Percentiles rank a stretch among this genome's conserved stretches.
These are phyloP conservation scores for Mallotus nudiflorus DNA, from an alignment of 345 rosid species.

Conservation along the genomic window DNA sequence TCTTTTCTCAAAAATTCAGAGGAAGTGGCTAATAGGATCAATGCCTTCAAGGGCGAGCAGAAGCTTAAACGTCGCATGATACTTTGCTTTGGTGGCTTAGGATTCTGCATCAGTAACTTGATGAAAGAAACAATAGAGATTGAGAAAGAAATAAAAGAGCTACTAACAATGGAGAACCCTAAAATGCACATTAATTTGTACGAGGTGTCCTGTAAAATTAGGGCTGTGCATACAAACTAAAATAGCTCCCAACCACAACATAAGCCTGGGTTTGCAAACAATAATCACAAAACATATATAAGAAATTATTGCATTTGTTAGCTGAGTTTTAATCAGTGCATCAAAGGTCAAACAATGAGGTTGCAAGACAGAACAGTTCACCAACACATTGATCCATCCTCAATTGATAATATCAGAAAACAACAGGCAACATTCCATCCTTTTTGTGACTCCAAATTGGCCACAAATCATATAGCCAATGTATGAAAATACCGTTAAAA, in stretches of 20 bases:
- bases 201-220: conserved; percentile 63
- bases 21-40: conserved; percentile 42
- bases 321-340: neutral
- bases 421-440: neutral
- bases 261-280: neutral
- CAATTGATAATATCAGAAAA: neutral
- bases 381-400: too few species aligned
- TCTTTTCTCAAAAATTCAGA: conserved; percentile 52
- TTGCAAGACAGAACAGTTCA: too few species aligned
- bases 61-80: conserved; percentile 46
- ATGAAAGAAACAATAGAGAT: conserved; percentile 51
- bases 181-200: conserved; percentile 47
- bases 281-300: neutral
- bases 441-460: too few species aligned
- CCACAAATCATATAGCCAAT: too few species aligned
- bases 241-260: conserved; percentile 10
- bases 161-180: conserved; percentile 79
- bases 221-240: conserved; percentile 37
- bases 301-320: neutral
- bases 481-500: too few species aligned
- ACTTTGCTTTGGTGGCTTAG: conserved; percentile 60
- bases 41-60: conserved; percentile 23
- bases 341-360: too few species aligned
- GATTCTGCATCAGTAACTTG: conserved; percentile 61
- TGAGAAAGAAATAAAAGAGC: conserved; percentile 57